Base-by-base conservation (phyloP, 257 asterid species). In the Knoxia roxburghii region DNA sequence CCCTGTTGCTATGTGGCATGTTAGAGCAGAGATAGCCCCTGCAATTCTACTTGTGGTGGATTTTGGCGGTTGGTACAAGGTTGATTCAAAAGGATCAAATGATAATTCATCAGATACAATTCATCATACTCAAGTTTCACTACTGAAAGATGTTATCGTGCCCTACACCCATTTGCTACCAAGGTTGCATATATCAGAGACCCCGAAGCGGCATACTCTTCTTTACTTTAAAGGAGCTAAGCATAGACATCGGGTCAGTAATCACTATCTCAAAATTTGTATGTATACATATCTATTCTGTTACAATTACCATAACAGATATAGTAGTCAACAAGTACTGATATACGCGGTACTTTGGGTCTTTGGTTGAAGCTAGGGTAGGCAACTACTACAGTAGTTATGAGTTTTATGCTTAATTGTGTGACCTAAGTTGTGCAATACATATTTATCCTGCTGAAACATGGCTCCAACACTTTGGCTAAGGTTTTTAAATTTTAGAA, bases 1-100 rank as follows among this genome's bases (percentile, higher is more conserved):
- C 95, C 98, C 98, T 71, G 93, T 89, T 75, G 91, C 98, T 35
- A 82, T 92, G 96, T 89, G 91, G 92, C 98, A 92, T 71, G 81
- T 92, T 65, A 89, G 80, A 76, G 96, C 83, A 4, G 95, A 92
- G 78, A 83, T 89, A 23, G 83, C 97, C 74, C 95, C 96, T 29
- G 93, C 96, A 23, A 39, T 92, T 68, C 95, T 92, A 68, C 91
- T 92, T 6, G 91, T 92, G 73, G 98, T 92, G 78, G 98, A 92
- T 83, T 92, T 92, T 69, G 97, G 98, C 40, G 98, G 98, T 64
- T 92, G 98, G 97, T 85, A 71, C 79, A 82, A 82, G 79, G 80
- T 82, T 17, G 98, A 92, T 79, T 66, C 88, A 6, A 89, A 86
- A 78, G 69, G 78, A 53, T 82, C 87, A 20, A 76, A 70, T 9